Evolutionary conservation across 2,329 filamentous ascomycete genomes (phyloP).

Genomic region (Diplodia sapinea): DNA sequence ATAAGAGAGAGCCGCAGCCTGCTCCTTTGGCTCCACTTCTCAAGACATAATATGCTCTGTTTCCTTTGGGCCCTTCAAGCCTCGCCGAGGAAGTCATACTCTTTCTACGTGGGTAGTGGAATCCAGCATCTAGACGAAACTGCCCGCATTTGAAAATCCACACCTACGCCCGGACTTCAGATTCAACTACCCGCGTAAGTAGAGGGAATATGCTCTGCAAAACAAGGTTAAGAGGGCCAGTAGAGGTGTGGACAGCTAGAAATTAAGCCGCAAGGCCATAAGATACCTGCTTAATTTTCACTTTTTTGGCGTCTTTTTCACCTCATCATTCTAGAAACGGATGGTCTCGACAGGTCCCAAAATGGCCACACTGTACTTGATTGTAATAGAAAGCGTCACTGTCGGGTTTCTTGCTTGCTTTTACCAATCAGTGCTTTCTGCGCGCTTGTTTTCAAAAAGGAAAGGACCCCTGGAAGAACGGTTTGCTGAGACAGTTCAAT

Average conservation of each 20-base stretch:
- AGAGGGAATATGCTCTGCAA: too few relatives aligned
- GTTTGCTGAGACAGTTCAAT: not conserved
- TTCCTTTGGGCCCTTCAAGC: not conserved
- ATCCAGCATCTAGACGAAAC: too few relatives aligned
- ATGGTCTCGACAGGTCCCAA: not conserved
- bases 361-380: not conserved
- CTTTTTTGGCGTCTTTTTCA: not conserved
- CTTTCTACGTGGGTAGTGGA: too few relatives aligned
- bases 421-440: not conserved
- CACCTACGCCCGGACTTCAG: too few relatives aligned
- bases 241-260: not conserved
- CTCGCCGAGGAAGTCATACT: too few relatives aligned
- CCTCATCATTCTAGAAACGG: not conserved
- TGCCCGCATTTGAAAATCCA: too few relatives aligned
- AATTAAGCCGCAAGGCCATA: not conserved
- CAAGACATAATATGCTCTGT: not conserved
- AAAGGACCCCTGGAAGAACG: not conserved
- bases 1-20: not conserved
- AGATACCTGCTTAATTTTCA: not conserved
- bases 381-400: not conserved
- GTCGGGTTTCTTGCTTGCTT: not conserved
- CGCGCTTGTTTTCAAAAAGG: not conserved
- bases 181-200: too few relatives aligned
- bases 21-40: not conserved
- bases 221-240: too few relatives aligned